Evolutionary conservation across 2,329 filamentous ascomycete species (phyloP), one percentile per base, ranked within the genome.

Genomic region (Ophiostoma himal-ulmi): DNA sequence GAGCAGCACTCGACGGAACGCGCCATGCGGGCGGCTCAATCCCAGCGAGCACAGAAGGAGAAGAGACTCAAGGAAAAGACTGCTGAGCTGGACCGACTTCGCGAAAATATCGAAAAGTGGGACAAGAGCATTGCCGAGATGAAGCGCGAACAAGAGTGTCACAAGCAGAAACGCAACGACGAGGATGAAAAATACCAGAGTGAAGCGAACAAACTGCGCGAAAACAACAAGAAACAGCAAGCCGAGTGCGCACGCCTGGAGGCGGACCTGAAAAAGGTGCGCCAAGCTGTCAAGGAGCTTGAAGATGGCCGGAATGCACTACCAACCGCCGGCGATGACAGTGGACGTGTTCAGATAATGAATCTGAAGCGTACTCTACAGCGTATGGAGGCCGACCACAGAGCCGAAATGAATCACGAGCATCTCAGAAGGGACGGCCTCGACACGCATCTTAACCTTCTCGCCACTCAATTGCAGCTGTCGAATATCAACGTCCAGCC

Each of bases 1-100:
- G 90, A 94, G 77, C 89, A 96, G 69, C 89, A 92, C 69, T 88
- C 87, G 65, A 88, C 94, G 6, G 93, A 96, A 78, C 88, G 92
- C 69, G 85, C 91, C 74, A 97, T 96, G 82, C 88, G 93, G 67
- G 86, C 88, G 5, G 90, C 92, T 0, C 91, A 96, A 77, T 91
- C 90, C 73, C 90, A 91, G 72, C 91, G 90, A 75, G 84, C 86
- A 0, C 92, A 94, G 76, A 91, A 92, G 76, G 92, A 97, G 76
- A 89, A 89, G 75, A 76, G 85, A 10, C 77, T 94, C 68, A 87
- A 86, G 75, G 88, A 92, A 68, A 92, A 90, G 77, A 84, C 88
- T 75, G 83, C 84, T 20, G 90, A 93, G 77, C 84, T 88, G 69
- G 81, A 86, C 74, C 93, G 91, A 77, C 82, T 92, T 72, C 85